These are phyloP conservation scores for Pistacia vera DNA, from an alignment of 345 rosid genomes.

Conservation along the genomic window DNA sequence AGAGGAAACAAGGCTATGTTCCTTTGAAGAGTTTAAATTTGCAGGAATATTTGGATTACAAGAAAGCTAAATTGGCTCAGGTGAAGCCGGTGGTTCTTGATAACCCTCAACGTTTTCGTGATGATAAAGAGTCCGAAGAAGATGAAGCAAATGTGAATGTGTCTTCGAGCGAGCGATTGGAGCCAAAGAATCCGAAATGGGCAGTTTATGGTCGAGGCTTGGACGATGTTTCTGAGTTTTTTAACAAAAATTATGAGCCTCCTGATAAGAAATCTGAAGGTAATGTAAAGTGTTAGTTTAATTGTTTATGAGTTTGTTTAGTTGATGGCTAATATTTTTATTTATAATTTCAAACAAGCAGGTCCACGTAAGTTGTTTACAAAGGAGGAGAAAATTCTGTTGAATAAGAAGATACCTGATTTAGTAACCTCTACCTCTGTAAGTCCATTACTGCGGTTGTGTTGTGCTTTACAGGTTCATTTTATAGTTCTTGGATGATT, in stretches of 20 bases:
- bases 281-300: slow-evolving; percentile 15
- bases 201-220: slow-evolving; percentile 91
- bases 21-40: slow-evolving; percentile 64
- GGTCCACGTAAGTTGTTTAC: slow-evolving; percentile 72
- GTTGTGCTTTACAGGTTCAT: neutral
- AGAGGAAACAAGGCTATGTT: slow-evolving; percentile 54
- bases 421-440: slow-evolving; percentile 76
- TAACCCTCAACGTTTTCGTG: slow-evolving; percentile 42
- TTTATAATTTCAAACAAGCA: slow-evolving; percentile 28
- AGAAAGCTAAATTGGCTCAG: slow-evolving; percentile 66
- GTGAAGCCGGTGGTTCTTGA: slow-evolving; percentile 69
- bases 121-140: slow-evolving; percentile 20
- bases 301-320: neutral
- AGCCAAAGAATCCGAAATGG: slow-evolving; percentile 87
- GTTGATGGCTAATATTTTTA: neutral
- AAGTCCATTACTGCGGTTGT: slow-evolving; percentile 35
- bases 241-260: slow-evolving; percentile 60
- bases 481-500: neutral
- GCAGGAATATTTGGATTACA: slow-evolving; percentile 59
- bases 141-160: slow-evolving; percentile 17
- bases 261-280: slow-evolving; percentile 59
- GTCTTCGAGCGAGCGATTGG: slow-evolving; percentile 50
- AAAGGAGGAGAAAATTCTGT: slow-evolving; percentile 74
- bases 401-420: slow-evolving; percentile 73
- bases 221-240: slow-evolving; percentile 71